Percentiles rank a stretch among this genome's conserved stretches.
Conservation (phyloP, 1,284 basidiomycete genomes). For the Trichosporon faecale region DNA sequence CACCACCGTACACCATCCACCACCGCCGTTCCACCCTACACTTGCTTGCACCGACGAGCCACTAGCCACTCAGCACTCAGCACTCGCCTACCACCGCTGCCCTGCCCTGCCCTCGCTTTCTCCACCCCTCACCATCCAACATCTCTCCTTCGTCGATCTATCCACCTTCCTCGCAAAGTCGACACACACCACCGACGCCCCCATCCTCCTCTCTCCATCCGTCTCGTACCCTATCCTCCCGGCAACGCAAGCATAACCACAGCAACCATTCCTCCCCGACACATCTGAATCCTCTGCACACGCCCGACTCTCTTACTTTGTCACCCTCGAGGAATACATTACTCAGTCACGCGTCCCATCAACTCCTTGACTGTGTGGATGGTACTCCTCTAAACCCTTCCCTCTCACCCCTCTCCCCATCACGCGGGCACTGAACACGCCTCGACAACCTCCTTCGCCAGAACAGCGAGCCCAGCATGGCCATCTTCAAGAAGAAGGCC, state of each 20-base stretch:
- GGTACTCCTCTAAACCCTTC: not conserved
- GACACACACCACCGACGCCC: not conserved
- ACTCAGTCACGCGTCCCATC: not conserved
- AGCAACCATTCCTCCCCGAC: not conserved
- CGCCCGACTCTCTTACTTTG: not conserved
- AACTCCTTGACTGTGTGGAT: not conserved
- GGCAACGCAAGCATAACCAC: not conserved
- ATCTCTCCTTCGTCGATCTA: not conserved
- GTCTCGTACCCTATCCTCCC: not conserved
- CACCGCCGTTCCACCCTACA: not conserved
- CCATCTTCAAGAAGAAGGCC: slow-evolving; percentile 31
- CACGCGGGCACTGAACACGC: not conserved
- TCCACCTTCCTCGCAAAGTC: not conserved
- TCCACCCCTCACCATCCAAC: not conserved
- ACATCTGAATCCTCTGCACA: not conserved
- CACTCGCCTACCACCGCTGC: not conserved
- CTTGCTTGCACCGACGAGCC: not conserved
- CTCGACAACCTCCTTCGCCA: slow-evolving; percentile 1
- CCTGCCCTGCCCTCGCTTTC: not conserved
- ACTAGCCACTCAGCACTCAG: not conserved
- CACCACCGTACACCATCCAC: not conserved
- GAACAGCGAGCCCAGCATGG: slow-evolving; percentile 18
- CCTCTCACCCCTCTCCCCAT: not conserved
- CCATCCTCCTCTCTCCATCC: not conserved
- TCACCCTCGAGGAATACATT: not conserved